Evolutionary conservation across 2,329 filamentous ascomycete genomes (phyloP).

Genomic region (Penicillium sp.): DNA sequence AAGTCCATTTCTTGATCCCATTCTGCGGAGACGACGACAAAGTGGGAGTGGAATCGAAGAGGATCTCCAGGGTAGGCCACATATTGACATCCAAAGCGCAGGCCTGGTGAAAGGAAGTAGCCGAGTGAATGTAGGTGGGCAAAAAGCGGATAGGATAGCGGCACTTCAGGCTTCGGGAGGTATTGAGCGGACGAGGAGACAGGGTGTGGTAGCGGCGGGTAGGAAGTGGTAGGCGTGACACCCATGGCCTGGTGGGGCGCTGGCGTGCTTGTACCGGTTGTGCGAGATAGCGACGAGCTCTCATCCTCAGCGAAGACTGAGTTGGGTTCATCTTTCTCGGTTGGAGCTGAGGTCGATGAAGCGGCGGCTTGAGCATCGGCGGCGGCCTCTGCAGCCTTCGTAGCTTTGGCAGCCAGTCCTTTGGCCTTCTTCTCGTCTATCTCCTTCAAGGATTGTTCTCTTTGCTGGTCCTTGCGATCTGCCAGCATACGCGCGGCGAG

Average conservation of each 20-base stretch:
- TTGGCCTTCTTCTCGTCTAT: conserved; percentile 48
- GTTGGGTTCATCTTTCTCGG: conserved; percentile 14
- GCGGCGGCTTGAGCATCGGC: conserved; percentile 14
- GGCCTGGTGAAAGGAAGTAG: conserved; percentile 88
- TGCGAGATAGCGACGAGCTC: conserved; percentile 23
- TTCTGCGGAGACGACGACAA: conserved; percentile 79
- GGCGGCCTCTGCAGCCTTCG: conserved; percentile 26
- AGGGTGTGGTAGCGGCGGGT: conserved; percentile 49
- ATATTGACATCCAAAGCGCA: conserved; percentile 93
- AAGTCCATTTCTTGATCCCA: conserved; percentile 88
- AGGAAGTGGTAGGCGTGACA: conserved; percentile 59
- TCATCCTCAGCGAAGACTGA: conserved; percentile 33
- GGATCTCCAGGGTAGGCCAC: conserved; percentile 96
- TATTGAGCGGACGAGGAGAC: conserved; percentile 35
- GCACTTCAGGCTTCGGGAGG: conserved; percentile 45
- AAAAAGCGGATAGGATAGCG: conserved; percentile 74
- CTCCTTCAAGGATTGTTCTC: conserved; percentile 58
- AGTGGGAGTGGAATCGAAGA: conserved; percentile 93
- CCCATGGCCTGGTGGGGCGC: conserved; percentile 33
- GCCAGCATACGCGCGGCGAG: conserved; percentile 55
- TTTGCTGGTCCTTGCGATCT: conserved; percentile 57
- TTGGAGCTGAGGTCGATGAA: conserved; percentile 4
- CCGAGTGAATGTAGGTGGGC: conserved; percentile 76
- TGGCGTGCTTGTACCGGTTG: conserved; percentile 23
- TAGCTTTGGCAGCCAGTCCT: conserved; percentile 30